Conservation (phyloP, 1,139 yeast genomes). For the Diutina rugosa region DNA sequence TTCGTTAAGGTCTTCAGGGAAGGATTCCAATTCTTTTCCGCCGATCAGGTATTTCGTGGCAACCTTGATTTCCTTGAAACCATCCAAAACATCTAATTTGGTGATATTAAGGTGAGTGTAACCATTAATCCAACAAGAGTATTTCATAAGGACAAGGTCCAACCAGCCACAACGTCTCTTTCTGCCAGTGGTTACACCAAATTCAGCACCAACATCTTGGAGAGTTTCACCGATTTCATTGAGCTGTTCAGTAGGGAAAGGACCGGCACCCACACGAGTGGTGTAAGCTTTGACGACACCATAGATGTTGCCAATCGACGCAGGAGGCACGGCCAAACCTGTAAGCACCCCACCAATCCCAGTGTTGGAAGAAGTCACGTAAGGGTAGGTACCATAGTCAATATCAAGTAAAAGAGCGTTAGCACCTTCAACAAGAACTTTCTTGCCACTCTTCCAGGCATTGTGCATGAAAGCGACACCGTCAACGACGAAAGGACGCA, state of each 20-base stretch:
- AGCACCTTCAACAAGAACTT: slow-evolving; percentile 93
- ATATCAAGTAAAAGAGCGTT: slow-evolving; percentile 96
- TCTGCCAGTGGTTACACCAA: slow-evolving; percentile 97
- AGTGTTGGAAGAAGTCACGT: slow-evolving; percentile 89
- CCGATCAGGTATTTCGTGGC: slow-evolving; percentile 72
- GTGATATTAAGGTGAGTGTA: slow-evolving; percentile 87
- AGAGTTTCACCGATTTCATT: slow-evolving; percentile 77
- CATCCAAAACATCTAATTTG: slow-evolving; percentile 86
- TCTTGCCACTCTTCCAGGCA: slow-evolving; percentile 67
- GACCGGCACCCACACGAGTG: slow-evolving; percentile 98
- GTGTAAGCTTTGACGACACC: slow-evolving; percentile 99
- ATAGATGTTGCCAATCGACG: slow-evolving; percentile 59
- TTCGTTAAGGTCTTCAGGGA: slow-evolving; percentile 84
- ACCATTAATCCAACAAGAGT: slow-evolving; percentile 85
- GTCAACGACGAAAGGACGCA: slow-evolving; percentile 89
- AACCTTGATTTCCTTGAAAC: slow-evolving; percentile 75
- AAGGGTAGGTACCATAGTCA: slow-evolving; percentile 97
- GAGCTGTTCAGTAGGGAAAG: slow-evolving; percentile 96
- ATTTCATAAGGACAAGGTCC: slow-evolving; percentile 87
- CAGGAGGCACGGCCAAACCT: slow-evolving; percentile 93
- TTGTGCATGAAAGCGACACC: slow-evolving; percentile 82
- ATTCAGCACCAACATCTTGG: slow-evolving; percentile 89
- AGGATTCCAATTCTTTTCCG: slow-evolving; percentile 60
- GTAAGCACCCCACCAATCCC: slow-evolving; percentile 98
- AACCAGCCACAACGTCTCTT: slow-evolving; percentile 99